Conservation (phyloP, 139 green algal genomes). For the Volvox africanus region DNA sequence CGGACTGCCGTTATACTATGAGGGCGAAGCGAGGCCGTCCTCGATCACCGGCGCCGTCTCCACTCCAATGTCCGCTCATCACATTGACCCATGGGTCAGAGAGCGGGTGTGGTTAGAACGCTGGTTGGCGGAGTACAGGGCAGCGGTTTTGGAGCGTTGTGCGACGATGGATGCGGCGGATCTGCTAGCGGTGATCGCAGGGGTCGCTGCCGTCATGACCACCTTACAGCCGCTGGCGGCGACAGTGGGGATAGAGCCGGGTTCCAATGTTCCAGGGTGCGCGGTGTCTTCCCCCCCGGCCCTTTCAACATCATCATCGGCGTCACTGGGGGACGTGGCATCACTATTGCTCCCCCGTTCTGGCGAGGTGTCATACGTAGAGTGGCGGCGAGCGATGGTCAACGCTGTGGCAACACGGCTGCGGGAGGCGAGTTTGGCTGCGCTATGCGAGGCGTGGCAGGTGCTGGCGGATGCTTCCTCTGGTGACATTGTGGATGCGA, state of each 20-base stretch:
- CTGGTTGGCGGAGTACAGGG: conserved; percentile 12
- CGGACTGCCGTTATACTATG: neutral
- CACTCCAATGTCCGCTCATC: neutral
- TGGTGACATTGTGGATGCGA: neutral
- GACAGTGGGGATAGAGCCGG: neutral
- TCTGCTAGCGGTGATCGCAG: neutral
- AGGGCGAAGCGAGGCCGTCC: neutral
- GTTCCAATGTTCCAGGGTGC: too few species aligned
- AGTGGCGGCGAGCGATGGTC: conserved; percentile 13
- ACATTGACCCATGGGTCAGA: neutral
- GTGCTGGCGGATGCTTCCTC: conserved; percentile 21
- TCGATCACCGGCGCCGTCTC: neutral
- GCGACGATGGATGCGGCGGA: neutral
- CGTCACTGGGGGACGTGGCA: neutral
- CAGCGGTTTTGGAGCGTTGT: neutral
- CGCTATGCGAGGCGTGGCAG: conserved; percentile 36
- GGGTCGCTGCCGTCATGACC: neutral
- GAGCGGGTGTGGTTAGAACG: neutral
- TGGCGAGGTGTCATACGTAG: neutral
- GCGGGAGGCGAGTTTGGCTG: neutral
- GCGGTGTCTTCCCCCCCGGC: neutral
- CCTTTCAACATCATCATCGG: neutral
- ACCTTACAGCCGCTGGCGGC: neutral
- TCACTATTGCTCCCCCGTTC: neutral
- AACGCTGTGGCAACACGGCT: conserved; percentile 12